Conservation (phyloP, 192 early-diverging fungal species). For the Coemansia sp. region DNA sequence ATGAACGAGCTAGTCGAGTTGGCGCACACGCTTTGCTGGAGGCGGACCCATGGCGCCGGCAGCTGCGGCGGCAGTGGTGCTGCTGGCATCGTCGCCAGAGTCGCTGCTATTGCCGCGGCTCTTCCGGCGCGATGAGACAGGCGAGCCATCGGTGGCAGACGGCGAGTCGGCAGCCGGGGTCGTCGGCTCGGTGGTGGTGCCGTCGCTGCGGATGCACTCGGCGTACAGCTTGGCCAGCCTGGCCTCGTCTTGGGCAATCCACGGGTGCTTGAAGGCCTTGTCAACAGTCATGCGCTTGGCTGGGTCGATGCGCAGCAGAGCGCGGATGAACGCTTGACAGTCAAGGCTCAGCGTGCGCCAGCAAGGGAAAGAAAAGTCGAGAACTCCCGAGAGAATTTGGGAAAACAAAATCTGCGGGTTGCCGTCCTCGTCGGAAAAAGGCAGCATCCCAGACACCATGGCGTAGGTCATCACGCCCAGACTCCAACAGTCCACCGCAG, state of each 20-base stretch:
- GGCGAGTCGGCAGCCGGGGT: conserved; percentile 11
- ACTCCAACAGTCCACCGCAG: conserved; percentile 64
- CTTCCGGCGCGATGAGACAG: not conserved
- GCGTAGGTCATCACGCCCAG: conserved; percentile 83
- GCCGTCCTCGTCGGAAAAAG: conserved; percentile 47
- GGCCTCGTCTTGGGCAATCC: conserved; percentile 47
- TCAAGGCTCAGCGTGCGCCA: conserved; percentile 50
- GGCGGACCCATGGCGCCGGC: conserved; percentile 34
- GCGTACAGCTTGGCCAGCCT: conserved; percentile 47
- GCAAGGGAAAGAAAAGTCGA: conserved; percentile 38
- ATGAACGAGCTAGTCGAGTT: no score
- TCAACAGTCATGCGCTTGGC: conserved; percentile 52
- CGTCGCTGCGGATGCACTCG: conserved; percentile 7
- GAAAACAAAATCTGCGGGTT: conserved; percentile 37
- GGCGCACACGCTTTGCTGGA: conserved; percentile 26
- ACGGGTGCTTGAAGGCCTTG: conserved; percentile 53
- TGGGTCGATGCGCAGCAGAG: conserved; percentile 44
- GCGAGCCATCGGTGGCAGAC: not conserved
- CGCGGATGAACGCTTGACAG: conserved; percentile 45
- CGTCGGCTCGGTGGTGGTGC: not conserved
- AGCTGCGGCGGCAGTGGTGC: not conserved
- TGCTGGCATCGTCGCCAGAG: not conserved
- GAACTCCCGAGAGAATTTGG: conserved; percentile 43
- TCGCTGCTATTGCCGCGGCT: not conserved
- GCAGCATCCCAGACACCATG: conserved; percentile 54